A percentile compares a stretch with the other conserved stretches of the same genome.
Evolutionary conservation across 2,329 filamentous ascomycete species (phyloP).

Genomic region (Fusarium sp.): DNA sequence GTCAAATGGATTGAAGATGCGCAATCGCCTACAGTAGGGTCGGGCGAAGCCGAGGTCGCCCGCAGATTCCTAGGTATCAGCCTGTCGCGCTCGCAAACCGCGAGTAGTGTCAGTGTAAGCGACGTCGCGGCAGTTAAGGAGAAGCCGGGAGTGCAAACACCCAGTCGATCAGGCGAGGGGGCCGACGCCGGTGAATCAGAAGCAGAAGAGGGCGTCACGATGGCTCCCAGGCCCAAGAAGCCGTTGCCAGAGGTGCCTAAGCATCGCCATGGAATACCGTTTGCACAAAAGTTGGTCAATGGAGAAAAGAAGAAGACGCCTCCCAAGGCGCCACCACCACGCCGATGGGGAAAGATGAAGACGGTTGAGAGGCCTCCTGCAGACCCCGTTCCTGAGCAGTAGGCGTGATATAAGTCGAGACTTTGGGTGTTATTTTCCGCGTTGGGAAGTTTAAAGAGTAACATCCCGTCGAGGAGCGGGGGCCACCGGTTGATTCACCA

Average conservation of each 20-base stretch:
- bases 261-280: slow-evolving; percentile 65
- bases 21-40: slow-evolving; percentile 44
- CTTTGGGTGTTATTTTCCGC: not conserved
- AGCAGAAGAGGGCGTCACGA: slow-evolving; percentile 38
- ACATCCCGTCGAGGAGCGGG: slow-evolving; percentile 8
- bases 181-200: slow-evolving; percentile 38
- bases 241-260: slow-evolving; percentile 65
- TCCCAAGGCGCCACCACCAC: slow-evolving; percentile 59
- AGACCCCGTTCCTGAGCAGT: slow-evolving; percentile 41
- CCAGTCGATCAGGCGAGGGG: slow-evolving; percentile 65
- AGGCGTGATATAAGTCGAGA: slow-evolving; percentile 2
- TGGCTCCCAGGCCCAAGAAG: slow-evolving; percentile 55
- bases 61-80: slow-evolving; percentile 76
- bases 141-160: slow-evolving; percentile 84
- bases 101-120: slow-evolving; percentile 78
- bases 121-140: slow-evolving; percentile 84
- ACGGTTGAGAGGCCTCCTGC: slow-evolving; percentile 47
- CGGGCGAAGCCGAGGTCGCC: slow-evolving; percentile 60
- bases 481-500: slow-evolving; percentile 9
- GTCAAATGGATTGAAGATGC: slow-evolving; percentile 72
- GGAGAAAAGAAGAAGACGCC: slow-evolving; percentile 55
- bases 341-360: slow-evolving; percentile 58
- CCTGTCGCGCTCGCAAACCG: slow-evolving; percentile 71
- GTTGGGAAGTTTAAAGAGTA: slow-evolving; percentile 9
- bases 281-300: slow-evolving; percentile 49